Conservation (phyloP, 1,284 basidiomycete genomes). For the Stygiomarasmius scandens region DNA sequence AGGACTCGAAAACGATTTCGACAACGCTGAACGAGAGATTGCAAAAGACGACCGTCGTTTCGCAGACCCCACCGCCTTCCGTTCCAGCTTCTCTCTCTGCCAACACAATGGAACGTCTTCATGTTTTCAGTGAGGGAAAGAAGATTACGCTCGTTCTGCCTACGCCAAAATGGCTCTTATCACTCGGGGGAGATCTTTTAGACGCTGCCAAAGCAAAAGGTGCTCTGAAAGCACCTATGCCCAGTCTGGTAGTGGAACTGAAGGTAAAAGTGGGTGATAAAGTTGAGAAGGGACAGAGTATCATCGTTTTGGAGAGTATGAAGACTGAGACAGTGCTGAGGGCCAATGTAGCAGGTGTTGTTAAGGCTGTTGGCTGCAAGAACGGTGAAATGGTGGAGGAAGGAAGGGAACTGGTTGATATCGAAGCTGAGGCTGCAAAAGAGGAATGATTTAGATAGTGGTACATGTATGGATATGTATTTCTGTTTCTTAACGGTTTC, state of each 20-base stretch:
- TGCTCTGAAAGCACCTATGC: slow-evolving; percentile 81
- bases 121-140: slow-evolving; percentile 63
- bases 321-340: slow-evolving; percentile 92
- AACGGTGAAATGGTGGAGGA: slow-evolving; percentile 91
- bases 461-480: too few relatives aligned
- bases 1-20: slow-evolving; percentile 50
- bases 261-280: slow-evolving; percentile 74
- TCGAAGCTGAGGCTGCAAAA: slow-evolving; percentile 40
- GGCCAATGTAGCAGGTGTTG: slow-evolving; percentile 66
- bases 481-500: too few relatives aligned
- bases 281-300: slow-evolving; percentile 80
- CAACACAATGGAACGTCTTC: slow-evolving; percentile 66
- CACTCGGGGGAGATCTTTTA: slow-evolving; percentile 59
- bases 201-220: slow-evolving; percentile 47
- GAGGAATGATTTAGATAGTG: not conserved
- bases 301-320: slow-evolving; percentile 92
- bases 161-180: slow-evolving; percentile 66
- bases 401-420: slow-evolving; percentile 76
- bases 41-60: slow-evolving; percentile 66
- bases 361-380: slow-evolving; percentile 72
- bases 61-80: slow-evolving; percentile 58
- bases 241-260: slow-evolving; percentile 86
- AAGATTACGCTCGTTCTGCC: slow-evolving; percentile 65
- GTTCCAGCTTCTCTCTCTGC: slow-evolving; percentile 53
- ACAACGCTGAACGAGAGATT: slow-evolving; percentile 52